Conservation (phyloP, 2,329 filamentous ascomycete species). For the Curvularia sp. region DNA sequence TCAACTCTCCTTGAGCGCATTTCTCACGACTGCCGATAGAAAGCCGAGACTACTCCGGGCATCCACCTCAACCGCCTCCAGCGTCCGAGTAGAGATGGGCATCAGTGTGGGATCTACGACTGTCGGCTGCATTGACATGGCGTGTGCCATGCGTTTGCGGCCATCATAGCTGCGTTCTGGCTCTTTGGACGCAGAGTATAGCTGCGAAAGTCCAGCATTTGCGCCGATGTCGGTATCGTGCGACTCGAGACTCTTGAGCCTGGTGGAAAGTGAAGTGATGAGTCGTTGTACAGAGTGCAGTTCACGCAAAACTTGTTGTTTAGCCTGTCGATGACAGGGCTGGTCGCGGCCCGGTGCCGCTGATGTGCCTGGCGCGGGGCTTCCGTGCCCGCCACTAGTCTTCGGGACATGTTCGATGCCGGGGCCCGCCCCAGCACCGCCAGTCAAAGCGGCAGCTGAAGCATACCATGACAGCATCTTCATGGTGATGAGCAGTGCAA, state of each 20-base stretch:
- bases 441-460: conserved; percentile 9
- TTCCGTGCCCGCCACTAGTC: not conserved
- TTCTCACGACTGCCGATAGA: conserved; percentile 5
- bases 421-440: not conserved
- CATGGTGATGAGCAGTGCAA: conserved; percentile 13
- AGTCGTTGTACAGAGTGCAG: conserved; percentile 12
- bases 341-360: not conserved
- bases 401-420: not conserved
- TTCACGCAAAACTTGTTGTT: conserved; percentile 14
- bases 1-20: conserved; percentile 10
- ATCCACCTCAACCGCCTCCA: conserved; percentile 7
- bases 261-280: conserved; percentile 9
- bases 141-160: not conserved
- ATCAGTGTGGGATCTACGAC: not conserved
- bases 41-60: conserved; percentile 9
- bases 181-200: not conserved
- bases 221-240: not conserved
- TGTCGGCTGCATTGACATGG: not conserved
- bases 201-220: not conserved
- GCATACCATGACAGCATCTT: conserved; percentile 14
- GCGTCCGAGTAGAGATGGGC: conserved; percentile 5
- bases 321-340: conserved; percentile 7
- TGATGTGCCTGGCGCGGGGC: not conserved
- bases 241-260: conserved; percentile 5
- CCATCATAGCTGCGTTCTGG: not conserved